Evolutionary conservation across 192 early-diverging fungal genomes (phyloP), one percentile per base, ranked within the genome.

Genomic region (Coemansia sp.): DNA sequence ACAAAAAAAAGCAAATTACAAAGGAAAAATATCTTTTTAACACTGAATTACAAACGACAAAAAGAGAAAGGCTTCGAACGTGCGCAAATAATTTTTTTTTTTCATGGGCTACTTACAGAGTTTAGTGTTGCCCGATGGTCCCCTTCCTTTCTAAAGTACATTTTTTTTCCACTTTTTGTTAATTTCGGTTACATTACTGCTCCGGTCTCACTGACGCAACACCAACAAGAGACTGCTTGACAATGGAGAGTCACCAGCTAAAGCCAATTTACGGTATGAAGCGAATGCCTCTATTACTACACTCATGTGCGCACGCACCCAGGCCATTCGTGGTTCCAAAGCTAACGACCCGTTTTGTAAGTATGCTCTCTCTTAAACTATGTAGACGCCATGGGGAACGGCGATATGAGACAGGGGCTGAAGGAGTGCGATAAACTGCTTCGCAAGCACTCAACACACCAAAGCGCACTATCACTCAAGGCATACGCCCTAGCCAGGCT

Each of bases 391-490:
- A 68, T 84, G 49, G 74, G 73, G 41, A 24, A 43, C 10, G 46
- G 62, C 22, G 68, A 84, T 42, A 49, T 71, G 54, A 63, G 44
- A 27, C 41, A 42, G 33, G 81, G 74, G 9, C 63, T 71, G 18
- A 40, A 33, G 3, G 81, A 79, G 51, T 79, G 77, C 61, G 43
- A 73, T 38, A 68, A 61, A 22, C 36, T 84, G 63, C 70, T 84
- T 36, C 70, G 68, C 43, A 84, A 72, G 43, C 63, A 84, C 24
- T 64, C 77, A 8, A 84, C 66, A 55, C 77, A 76, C 44, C 61
- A 68, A 31, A 68, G 81, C 46, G 81, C 71, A 11, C 54, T 93
- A 88, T 90, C 93, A 0, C 73, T 95, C 42, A 95, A 95, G 79
- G 90, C 91, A 18, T 81, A 94, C 41, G 86, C 87, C 0, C 74